A percentile compares a stretch with the other conserved stretches of the same genome.
These are phyloP conservation scores for Penicillium verrucosum DNA, from an alignment of 2,329 filamentous ascomycete species.

Conservation along the genomic window DNA sequence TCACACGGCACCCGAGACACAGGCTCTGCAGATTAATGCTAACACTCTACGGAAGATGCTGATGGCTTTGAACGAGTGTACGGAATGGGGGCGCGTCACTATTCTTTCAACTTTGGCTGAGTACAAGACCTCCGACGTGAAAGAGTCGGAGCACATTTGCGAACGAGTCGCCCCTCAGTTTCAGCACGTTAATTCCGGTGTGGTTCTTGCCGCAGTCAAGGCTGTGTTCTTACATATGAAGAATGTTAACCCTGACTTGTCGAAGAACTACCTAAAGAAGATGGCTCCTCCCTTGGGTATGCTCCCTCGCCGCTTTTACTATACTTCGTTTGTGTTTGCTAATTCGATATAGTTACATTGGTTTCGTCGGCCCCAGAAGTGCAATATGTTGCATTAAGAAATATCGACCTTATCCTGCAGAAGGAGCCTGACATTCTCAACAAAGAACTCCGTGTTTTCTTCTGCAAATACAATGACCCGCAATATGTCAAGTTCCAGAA, in stretches of 20 bases:
- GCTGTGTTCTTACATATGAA: conserved; percentile 97
- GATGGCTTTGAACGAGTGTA: conserved; percentile 95
- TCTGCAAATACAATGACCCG: conserved; percentile 99
- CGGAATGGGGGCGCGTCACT: conserved; percentile 95
- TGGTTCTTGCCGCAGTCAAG: conserved; percentile 96
- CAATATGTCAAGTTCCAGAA: conserved; percentile 97
- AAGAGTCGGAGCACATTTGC: conserved; percentile 97
- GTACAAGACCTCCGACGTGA: conserved; percentile 81
- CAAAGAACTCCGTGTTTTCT: conserved; percentile 97
- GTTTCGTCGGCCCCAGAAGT: conserved; percentile 95
- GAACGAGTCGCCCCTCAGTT: conserved; percentile 95
- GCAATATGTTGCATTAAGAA: conserved; percentile 92
- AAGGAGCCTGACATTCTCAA: conserved; percentile 94
- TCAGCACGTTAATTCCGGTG: conserved; percentile 96
- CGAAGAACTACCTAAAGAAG: conserved; percentile 88
- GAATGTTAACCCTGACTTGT: conserved; percentile 71
- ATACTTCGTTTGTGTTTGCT: conserved; percentile 12
- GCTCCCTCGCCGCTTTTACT: conserved; percentile 22
- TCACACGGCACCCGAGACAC: conserved; percentile 86
- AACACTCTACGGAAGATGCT: conserved; percentile 89
- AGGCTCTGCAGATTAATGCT: conserved; percentile 77
- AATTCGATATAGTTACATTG: conserved; percentile 69
- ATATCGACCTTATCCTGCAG: conserved; percentile 93
- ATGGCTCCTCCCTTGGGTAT: conserved; percentile 93
- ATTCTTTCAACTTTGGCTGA: conserved; percentile 86